Percentiles rank a stretch among this genome's conserved stretches.
phyloP scores from a whole-genome alignment of 2,329 filamentous ascomycete species.

The Fusarium robinianum region DNA sequence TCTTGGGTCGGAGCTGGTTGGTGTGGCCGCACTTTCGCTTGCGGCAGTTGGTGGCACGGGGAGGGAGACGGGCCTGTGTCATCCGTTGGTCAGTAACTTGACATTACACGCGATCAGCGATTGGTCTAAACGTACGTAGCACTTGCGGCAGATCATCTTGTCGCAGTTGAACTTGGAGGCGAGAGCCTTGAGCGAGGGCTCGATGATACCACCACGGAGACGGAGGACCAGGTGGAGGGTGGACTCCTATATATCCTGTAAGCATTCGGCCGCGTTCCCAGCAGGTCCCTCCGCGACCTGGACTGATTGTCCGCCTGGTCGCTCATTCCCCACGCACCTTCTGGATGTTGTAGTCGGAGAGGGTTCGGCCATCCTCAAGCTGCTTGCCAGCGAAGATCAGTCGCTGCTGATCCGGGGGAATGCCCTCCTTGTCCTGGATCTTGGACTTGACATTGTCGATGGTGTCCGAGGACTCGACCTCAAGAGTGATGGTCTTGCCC shows the following conservation, averaged over 20 bases:
- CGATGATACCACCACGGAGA: conserved; percentile 98
- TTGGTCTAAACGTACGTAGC: conserved; percentile 79
- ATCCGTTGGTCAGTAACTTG: no score
- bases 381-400: conserved; percentile 99
- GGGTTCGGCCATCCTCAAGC: conserved; percentile 95
- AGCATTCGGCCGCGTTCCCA: conserved; percentile 32
- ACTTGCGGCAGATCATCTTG: conserved; percentile 99
- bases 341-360: conserved; percentile 99
- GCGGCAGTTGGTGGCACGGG: conserved; percentile 99
- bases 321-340: conserved; percentile 66
- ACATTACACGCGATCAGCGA: no score
- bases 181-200: conserved; percentile 97
- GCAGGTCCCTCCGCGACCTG: background rate
- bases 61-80: conserved; percentile 78
- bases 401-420: conserved; percentile 96
- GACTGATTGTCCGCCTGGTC: conserved; percentile 1
- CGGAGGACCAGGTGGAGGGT: conserved; percentile 98
- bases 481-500: conserved; percentile 99
- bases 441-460: conserved; percentile 99
- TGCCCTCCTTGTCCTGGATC: conserved; percentile 99
- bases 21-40: conserved; percentile 99
- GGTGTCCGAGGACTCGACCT: conserved; percentile 98
- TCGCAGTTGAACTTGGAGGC: conserved; percentile 99
- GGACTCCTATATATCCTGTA: conserved; percentile 70
- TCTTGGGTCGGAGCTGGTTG: conserved; percentile 99